phyloP scores from a whole-genome alignment of 2,329 filamentous ascomycete species.

The Lomentospora prolificans region DNA sequence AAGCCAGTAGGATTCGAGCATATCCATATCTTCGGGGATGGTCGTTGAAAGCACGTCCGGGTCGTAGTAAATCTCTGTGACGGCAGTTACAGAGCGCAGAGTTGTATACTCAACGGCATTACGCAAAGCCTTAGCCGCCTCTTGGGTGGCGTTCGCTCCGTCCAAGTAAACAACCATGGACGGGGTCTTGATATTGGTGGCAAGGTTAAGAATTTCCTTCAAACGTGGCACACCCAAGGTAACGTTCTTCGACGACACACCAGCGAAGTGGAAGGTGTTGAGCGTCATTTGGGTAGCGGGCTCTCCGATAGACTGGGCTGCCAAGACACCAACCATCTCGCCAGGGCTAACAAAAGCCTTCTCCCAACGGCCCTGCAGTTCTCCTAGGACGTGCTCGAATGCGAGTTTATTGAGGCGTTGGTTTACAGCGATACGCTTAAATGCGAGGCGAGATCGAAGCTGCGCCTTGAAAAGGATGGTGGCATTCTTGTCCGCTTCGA shows the following conservation, averaged over 20 bases:
- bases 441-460: conserved; percentile 78
- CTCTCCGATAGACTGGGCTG: conserved; percentile 96
- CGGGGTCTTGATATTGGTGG: conserved; percentile 96
- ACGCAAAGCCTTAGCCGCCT: conserved; percentile 75
- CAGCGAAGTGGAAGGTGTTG: conserved; percentile 99
- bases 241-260: conserved; percentile 99
- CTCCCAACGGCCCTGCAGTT: conserved; percentile 80
- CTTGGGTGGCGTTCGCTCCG: conserved; percentile 55
- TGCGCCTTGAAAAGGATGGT: conserved; percentile 90
- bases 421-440: conserved; percentile 81
- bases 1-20: conserved; percentile 95
- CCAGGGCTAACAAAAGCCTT: conserved; percentile 80
- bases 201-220: conserved; percentile 98
- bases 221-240: conserved; percentile 97
- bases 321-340: conserved; percentile 97
- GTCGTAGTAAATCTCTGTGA: conserved; percentile 96
- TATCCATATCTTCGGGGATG: conserved; percentile 80
- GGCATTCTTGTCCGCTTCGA: conserved; percentile 78
- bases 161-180: conserved; percentile 89
- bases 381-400: conserved; percentile 84
- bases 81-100: conserved; percentile 78
- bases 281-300: conserved; percentile 98
- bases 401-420: conserved; percentile 83
- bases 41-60: conserved; percentile 78
- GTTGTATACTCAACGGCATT: conserved; percentile 92